Conservation (phyloP, 495 filamentous ascomycete species). For the Patellaria atrata region DNA sequence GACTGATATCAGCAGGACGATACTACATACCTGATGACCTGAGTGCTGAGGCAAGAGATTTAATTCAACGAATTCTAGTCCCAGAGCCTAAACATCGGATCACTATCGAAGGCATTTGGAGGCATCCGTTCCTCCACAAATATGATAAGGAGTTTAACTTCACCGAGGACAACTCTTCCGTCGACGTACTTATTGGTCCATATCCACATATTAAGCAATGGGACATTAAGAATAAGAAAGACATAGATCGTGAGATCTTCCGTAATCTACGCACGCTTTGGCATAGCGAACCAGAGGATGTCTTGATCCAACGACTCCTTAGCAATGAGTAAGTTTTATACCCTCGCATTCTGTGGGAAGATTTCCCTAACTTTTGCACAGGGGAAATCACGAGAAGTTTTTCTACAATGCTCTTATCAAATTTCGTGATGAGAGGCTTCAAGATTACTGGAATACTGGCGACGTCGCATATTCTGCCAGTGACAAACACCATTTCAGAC, state of each 20-base stretch:
- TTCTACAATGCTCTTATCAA: constrained; percentile 75
- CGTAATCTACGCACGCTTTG: constrained; percentile 76
- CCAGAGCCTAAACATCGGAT: constrained; percentile 63
- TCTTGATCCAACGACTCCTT: constrained; percentile 49
- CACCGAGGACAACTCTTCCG: constrained; percentile 28
- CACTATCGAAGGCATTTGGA: constrained; percentile 63
- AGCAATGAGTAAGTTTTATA: constrained; percentile 48
- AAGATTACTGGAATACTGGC: constrained; percentile 53
- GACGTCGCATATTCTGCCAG: constrained; percentile 65
- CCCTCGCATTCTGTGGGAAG: constrained; percentile 12
- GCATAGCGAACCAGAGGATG: constrained; percentile 64
- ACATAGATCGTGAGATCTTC: constrained; percentile 66
- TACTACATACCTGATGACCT: constrained; percentile 59
- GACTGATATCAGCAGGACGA: constrained; percentile 51
- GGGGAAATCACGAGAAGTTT: constrained; percentile 73
- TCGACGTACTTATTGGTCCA: constrained; percentile 39
- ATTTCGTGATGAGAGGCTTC: constrained; percentile 66
- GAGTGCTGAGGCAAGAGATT: constrained; percentile 55
- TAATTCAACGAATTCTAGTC: constrained; percentile 62
- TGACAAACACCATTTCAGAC: constrained; percentile 71
- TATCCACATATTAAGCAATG: constrained; percentile 39
- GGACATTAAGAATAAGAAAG: constrained; percentile 34
- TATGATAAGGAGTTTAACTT: constrained; percentile 39
- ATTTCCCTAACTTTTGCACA: constrained; percentile 21
- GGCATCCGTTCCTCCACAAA: constrained; percentile 65